phyloP scores from a whole-genome alignment of 2,329 filamentous ascomycete species.

The Didymella keratinophila region DNA sequence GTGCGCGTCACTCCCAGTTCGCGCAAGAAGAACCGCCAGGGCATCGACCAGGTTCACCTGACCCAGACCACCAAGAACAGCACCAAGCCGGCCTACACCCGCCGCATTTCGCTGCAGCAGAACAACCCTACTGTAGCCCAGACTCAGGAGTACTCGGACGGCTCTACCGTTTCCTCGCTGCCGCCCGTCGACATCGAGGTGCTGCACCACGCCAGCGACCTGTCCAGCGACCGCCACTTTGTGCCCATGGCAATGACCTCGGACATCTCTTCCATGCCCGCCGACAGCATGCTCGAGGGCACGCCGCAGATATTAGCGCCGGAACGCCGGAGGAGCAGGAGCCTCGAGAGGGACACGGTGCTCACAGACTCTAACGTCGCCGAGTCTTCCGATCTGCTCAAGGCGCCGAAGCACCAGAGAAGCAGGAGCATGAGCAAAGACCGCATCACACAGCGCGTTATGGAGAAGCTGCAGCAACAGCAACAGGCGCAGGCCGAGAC shows the following conservation, averaged over 20 bases:
- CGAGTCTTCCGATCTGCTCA: conserved; percentile 52
- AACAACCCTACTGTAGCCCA: conserved; percentile 21
- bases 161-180: conserved; percentile 73
- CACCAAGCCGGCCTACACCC: conserved; percentile 72
- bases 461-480: conserved; percentile 67
- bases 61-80: conserved; percentile 77
- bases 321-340: conserved; percentile 60
- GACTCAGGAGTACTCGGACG: conserved; percentile 72
- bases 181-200: conserved; percentile 91
- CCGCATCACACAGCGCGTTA: conserved; percentile 71
- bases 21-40: conserved; percentile 60
- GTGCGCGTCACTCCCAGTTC: conserved; percentile 77
- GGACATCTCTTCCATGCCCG: conserved; percentile 84
- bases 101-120: conserved; percentile 69
- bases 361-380: conserved; percentile 32
- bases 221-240: conserved; percentile 71
- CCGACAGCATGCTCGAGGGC: conserved; percentile 73
- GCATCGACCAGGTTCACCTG: conserved; percentile 84
- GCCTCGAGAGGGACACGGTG: conserved; percentile 54
- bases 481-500: conserved; percentile 61
- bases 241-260: conserved; percentile 72
- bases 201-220: conserved; percentile 72
- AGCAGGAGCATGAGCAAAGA: conserved; percentile 72
- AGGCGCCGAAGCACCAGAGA: conserved; percentile 65
- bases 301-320: conserved; percentile 55